A percentile compares a stretch with the other conserved stretches of the same genome.
phyloP scores from a whole-genome alignment of 225 moss, liverwort and hornwort genomes.

The Thuidium tamariscinum region DNA sequence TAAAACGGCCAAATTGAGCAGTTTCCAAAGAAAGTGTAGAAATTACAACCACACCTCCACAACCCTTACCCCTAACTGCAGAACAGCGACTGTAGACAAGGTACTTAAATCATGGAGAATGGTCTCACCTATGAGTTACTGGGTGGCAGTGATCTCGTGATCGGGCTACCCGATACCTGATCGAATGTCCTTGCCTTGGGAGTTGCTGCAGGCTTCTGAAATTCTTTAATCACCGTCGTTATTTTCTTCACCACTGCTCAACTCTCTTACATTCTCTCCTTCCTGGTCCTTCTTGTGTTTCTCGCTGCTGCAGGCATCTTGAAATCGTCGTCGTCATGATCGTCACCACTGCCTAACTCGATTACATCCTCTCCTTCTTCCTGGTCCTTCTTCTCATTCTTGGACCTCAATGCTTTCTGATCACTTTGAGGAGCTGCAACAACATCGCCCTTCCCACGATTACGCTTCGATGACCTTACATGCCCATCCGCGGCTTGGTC shows the following conservation, averaged over 20 bases:
- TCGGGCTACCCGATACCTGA: background rate
- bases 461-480: slow-evolving; percentile 2
- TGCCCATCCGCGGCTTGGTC: background rate
- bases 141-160: background rate
- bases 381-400: background rate
- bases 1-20: background rate
- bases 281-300: background rate
- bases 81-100: background rate
- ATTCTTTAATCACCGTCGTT: background rate
- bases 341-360: background rate
- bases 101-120: background rate
- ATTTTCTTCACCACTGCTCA: background rate
- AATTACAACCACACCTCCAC: background rate
- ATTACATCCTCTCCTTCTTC: background rate
- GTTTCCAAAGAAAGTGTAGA: background rate
- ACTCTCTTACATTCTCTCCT: background rate
- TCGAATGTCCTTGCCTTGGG: background rate
- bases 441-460: background rate
- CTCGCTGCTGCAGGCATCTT: background rate
- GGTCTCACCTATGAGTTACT: background rate
- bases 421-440: background rate
- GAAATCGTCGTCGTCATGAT: background rate
- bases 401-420: background rate
- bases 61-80: background rate
- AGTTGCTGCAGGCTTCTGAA: background rate